Evolutionary conservation across 495 filamentous ascomycete genomes (phyloP).

Genomic region (Trichoderma virens): DNA sequence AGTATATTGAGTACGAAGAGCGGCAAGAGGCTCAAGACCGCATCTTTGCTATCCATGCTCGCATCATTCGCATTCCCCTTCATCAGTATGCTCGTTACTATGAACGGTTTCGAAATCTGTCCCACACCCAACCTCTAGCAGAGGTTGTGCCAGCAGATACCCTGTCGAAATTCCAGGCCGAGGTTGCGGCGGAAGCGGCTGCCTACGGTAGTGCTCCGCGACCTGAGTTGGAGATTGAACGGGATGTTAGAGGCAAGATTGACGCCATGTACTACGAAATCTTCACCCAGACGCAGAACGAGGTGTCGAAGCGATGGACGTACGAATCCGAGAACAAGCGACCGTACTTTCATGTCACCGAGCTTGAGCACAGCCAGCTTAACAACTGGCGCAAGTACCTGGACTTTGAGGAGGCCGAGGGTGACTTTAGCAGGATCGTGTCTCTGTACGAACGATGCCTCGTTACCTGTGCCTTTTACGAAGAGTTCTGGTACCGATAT

Average conservation of each 20-base stretch:
- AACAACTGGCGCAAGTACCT: constrained; percentile 96
- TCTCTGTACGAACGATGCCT: constrained; percentile 93
- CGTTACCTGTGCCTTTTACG: constrained; percentile 87
- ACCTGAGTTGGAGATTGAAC: constrained; percentile 73
- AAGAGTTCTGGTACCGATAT: constrained; percentile 96
- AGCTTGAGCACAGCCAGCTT: constrained; percentile 78
- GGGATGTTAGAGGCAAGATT: constrained; percentile 69
- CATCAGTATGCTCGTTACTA: constrained; percentile 96
- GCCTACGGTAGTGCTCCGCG: constrained; percentile 34
- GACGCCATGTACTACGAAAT: constrained; percentile 73
- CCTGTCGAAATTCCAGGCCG: constrained; percentile 58
- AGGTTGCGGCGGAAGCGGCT: constrained; percentile 54
- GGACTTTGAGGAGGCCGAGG: constrained; percentile 88
- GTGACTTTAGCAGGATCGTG: constrained; percentile 62
- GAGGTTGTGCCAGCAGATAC: constrained; percentile 67
- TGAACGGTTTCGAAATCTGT: constrained; percentile 76
- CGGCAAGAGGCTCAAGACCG: constrained; percentile 77
- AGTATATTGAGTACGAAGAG: constrained; percentile 95
- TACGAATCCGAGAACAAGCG: constrained; percentile 94
- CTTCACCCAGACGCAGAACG: constrained; percentile 74
- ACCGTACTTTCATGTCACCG: constrained; percentile 94
- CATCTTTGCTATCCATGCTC: constrained; percentile 77
- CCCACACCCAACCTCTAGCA: constrained; percentile 59
- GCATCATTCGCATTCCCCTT: constrained; percentile 89
- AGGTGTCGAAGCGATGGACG: constrained; percentile 90